A percentile compares a stretch with the other conserved stretches of the same genome.
Conservation (phyloP, 1,284 basidiomycete species). For the Xerocomus subilludens region DNA sequence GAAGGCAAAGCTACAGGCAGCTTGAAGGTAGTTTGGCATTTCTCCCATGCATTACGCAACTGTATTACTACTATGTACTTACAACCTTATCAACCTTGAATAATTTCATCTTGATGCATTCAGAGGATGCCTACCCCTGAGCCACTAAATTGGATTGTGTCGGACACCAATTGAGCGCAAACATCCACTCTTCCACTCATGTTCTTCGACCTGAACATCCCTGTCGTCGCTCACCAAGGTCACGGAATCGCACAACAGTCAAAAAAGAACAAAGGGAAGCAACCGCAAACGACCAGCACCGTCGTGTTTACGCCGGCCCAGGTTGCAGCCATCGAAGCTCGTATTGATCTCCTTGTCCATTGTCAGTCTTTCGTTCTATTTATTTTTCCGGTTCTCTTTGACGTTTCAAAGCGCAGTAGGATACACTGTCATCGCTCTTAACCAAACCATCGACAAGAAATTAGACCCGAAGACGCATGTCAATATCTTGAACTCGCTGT, state of each 20-base stretch:
- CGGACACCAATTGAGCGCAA: no score
- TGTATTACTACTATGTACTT: no score
- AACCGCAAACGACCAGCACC: conserved; percentile 44
- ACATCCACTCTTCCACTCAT: conserved; percentile 50
- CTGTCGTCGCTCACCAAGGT: conserved; percentile 54
- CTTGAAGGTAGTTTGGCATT: no score
- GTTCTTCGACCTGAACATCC: conserved; percentile 72
- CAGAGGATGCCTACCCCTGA: no score
- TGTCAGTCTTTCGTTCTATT: conserved; percentile 53
- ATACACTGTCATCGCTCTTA: conserved; percentile 79
- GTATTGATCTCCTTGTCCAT: conserved; percentile 65
- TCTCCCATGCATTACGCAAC: no score
- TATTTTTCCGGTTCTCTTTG: conserved; percentile 22
- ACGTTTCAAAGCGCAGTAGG: conserved; percentile 66
- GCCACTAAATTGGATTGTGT: no score
- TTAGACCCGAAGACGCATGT: conserved; percentile 75
- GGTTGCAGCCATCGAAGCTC: conserved; percentile 59
- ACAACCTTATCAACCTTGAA: no score
- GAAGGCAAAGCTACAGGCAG: conserved; percentile 66
- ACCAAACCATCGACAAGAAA: conserved; percentile 72
- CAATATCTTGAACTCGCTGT: conserved; percentile 67
- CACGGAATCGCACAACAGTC: conserved; percentile 44
- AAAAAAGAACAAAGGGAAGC: conserved; percentile 66
- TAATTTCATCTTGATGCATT: no score
- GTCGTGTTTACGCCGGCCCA: conserved; percentile 58